Percentiles rank a stretch among this genome's conserved stretches.
phyloP scores from a whole-genome alignment of 1,284 basidiomycete species.

The Melampsora americana region DNA sequence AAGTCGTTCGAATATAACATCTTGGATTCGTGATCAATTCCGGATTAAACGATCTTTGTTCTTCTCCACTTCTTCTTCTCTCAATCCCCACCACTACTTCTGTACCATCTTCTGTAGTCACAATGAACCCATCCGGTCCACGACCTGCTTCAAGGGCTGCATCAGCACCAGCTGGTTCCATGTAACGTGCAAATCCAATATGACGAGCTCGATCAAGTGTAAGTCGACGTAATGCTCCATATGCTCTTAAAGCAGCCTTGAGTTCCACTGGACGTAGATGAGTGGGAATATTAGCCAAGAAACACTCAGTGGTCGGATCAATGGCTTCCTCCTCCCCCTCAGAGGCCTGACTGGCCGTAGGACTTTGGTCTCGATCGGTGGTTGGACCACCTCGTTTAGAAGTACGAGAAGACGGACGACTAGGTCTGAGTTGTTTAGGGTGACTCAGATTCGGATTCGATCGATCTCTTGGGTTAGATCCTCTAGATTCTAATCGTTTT shows the following conservation, averaged over 20 bases:
- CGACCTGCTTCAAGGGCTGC: conserved; percentile 22
- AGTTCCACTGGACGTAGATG: background rate
- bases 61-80: conserved; percentile 16
- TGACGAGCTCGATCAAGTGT: conserved; percentile 30
- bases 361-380: conserved; percentile 4
- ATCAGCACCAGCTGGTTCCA: conserved; percentile 11
- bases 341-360: conserved; percentile 1
- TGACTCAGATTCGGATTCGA: conserved; percentile 12
- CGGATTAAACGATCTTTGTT: conserved; percentile 23
- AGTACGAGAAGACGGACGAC: conserved; percentile 6
- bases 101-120: conserved; percentile 12
- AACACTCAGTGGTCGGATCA: conserved; percentile 30
- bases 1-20: conserved; percentile 16
- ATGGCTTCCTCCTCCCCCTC: conserved; percentile 19
- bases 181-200: conserved; percentile 26
- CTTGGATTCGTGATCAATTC: conserved; percentile 27
- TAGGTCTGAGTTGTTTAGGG: background rate
- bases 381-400: background rate
- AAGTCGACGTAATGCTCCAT: conserved; percentile 23
- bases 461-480: background rate
- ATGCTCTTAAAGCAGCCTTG: conserved; percentile 14
- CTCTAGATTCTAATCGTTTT: conserved; percentile 32
- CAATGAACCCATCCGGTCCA: conserved; percentile 25
- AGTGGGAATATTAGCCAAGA: conserved; percentile 32
- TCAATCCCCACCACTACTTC: conserved; percentile 35